Evolutionary conservation across 345 rosid genomes (phyloP).

Genomic region (Streptanthus diversifolius): DNA sequence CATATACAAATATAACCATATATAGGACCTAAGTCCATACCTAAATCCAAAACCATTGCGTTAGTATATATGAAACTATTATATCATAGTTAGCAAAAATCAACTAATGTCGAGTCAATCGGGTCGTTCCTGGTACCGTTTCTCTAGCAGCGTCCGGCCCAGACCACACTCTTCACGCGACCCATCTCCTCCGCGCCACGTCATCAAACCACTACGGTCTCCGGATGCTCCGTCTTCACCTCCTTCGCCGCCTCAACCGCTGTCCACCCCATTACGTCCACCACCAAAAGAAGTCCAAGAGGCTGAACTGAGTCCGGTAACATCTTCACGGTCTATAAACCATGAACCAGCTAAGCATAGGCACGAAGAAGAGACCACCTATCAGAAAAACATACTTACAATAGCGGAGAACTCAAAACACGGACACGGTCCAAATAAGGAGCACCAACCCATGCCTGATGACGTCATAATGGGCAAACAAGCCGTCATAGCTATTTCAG

Average conservation of each 20-base stretch:
- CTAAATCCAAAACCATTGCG: not conserved
- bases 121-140: conserved; percentile 29
- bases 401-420: conserved; percentile 21
- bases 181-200: conserved; percentile 11
- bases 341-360: conserved; percentile 16
- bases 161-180: conserved; percentile 8
- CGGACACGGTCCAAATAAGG: conserved; percentile 20
- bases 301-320: conserved; percentile 2
- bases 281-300: conserved; percentile 10
- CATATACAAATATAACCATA: not conserved
- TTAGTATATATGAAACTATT: not conserved
- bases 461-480: conserved; percentile 32
- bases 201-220: not conserved
- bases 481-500: conserved; percentile 62
- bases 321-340: not conserved
- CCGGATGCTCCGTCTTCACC: not conserved
- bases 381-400: conserved; percentile 47
- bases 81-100: not conserved
- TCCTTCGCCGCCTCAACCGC: not conserved
- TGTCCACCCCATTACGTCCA: not conserved
- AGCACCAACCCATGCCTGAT: conserved; percentile 32
- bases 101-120: conserved; percentile 21
- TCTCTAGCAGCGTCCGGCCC: conserved; percentile 21
- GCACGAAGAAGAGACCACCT: conserved; percentile 22
- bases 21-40: not conserved